These are phyloP conservation scores for Hypomyces rosellus DNA, from an alignment of 2,329 filamentous ascomycete genomes.

Conservation along the genomic window DNA sequence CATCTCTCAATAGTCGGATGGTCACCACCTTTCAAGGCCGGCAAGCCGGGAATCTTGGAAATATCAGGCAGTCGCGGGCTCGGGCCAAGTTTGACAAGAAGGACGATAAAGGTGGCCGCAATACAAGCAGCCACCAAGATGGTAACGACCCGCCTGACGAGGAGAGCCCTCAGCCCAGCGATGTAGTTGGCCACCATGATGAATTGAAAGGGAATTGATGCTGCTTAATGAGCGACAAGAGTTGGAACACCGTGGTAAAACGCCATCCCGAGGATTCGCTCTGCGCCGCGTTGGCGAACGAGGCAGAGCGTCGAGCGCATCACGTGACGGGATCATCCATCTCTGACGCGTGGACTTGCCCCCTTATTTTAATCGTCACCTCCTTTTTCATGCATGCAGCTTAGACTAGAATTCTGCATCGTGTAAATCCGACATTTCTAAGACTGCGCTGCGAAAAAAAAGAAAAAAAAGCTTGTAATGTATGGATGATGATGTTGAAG, in stretches of 20 bases:
- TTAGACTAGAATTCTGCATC: too few relatives aligned
- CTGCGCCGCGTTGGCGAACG: not conserved
- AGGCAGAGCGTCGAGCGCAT: not conserved
- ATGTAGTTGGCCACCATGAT: slow-evolving; percentile 11
- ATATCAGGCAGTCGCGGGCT: slow-evolving; percentile 7
- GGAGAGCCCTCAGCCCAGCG: slow-evolving; percentile 6
- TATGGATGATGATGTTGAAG: too few relatives aligned
- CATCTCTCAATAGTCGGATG: not conserved
- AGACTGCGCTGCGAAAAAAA: too few relatives aligned
- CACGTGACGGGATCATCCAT: not conserved
- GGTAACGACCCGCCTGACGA: slow-evolving; percentile 7
- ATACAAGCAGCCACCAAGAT: slow-evolving; percentile 7
- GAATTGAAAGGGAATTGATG: not conserved
- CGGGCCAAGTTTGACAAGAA: slow-evolving; percentile 8
- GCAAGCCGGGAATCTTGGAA: slow-evolving; percentile 2
- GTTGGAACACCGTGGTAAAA: not conserved
- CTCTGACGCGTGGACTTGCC: not conserved
- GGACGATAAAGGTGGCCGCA: slow-evolving; percentile 7
- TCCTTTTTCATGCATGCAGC: not conserved
- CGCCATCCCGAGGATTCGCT: not conserved
- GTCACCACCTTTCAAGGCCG: not conserved
- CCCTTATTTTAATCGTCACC: not conserved
- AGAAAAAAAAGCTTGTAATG: too few relatives aligned
- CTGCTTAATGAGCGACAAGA: slow-evolving; percentile 5
- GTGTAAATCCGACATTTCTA: too few relatives aligned